Base-by-base conservation (phyloP, 169 alveolate genomes). In the Plasmodium knowlesi region DNA sequence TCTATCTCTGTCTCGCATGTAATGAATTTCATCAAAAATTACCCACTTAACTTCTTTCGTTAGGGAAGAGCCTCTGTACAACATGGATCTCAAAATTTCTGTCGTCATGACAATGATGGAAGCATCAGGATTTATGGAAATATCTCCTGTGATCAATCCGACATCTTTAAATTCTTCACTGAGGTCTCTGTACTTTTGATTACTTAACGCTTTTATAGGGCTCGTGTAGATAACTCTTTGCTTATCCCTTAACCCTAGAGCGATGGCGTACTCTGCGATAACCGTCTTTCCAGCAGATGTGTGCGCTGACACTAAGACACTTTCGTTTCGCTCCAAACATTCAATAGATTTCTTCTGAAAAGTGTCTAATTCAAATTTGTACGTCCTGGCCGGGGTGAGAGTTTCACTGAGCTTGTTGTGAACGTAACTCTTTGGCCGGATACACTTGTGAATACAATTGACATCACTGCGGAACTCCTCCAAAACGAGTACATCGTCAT, bases 221-320 rank as follows among this genome's bases (percentile, higher is more conserved):
- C 99, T 98, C 10, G 99, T 99, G 97, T 99, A 99, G 70, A 99
- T 98, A 72, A 99, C 99, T 93, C 99, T 97, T 95, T 99, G 98
- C 53, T 98, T 97, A 95, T 98, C 99, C 72, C 99, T 97, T 82
- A 98, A 94, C 1, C 99, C 99, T 98, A 98, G 95, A 0, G 99
- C 99, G 46, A 99, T 99, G 12, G 99, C 99, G 96, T 99, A 99
- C 96, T 99, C 99, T 4, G 99, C 99, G 28, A 99, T 99, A 34
- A 98, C 99, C 5, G 99, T 99, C 96, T 99, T 99, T 39, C 99
- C 99, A 34, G 99, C 99, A 2, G 99, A 98, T 0, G 99, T 99
- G 94, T 99, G 99, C 1, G 99, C 99, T 74, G 99, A 99, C 19
- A 99, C 99, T 82, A 99, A 96, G 10, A 99, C 99, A 57, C 98